These are phyloP conservation scores for Botryosphaeria dothidea DNA, from an alignment of 2,329 filamentous ascomycete genomes.

Conservation along the genomic window DNA sequence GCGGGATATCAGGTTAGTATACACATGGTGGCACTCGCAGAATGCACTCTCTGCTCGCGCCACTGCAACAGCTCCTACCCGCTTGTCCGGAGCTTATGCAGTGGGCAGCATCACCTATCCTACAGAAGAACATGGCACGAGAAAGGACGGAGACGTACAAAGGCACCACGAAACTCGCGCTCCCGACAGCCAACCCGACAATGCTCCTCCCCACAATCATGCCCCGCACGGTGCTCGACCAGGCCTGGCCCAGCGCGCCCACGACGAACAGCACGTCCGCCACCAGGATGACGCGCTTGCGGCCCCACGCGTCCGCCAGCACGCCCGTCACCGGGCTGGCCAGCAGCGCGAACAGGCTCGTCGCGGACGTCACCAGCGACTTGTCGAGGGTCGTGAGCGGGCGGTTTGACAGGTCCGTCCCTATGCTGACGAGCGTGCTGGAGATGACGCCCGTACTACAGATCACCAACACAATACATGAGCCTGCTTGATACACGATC, in stretches of 20 bases:
- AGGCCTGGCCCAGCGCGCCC: slow-evolving; percentile 32
- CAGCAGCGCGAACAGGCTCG: slow-evolving; percentile 58
- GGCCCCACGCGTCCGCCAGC: slow-evolving; percentile 71
- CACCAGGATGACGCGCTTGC: slow-evolving; percentile 77
- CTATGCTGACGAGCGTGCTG: slow-evolving; percentile 59
- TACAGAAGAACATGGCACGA: neutral
- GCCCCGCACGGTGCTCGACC: slow-evolving; percentile 28
- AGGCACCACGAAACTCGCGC: slow-evolving; percentile 34
- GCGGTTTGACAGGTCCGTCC: slow-evolving; percentile 53
- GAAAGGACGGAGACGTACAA: slow-evolving; percentile 24
- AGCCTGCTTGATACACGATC: too few relatives aligned
- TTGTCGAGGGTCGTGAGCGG: slow-evolving; percentile 57
- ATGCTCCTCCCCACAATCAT: slow-evolving; percentile 34
- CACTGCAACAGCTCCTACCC: neutral
- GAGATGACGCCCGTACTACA: slow-evolving; percentile 61
- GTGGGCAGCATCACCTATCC: neutral
- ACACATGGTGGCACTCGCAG: neutral
- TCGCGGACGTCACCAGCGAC: slow-evolving; percentile 59
- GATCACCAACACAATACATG: neutral
- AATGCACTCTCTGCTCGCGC: neutral
- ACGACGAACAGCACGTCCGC: slow-evolving; percentile 53
- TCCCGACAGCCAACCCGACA: slow-evolving; percentile 33
- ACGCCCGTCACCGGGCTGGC: slow-evolving; percentile 57
- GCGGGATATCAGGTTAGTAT: neutral
- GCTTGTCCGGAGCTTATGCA: neutral